Conservation (phyloP, 345 rosid genomes). For the Citrus medica region DNA sequence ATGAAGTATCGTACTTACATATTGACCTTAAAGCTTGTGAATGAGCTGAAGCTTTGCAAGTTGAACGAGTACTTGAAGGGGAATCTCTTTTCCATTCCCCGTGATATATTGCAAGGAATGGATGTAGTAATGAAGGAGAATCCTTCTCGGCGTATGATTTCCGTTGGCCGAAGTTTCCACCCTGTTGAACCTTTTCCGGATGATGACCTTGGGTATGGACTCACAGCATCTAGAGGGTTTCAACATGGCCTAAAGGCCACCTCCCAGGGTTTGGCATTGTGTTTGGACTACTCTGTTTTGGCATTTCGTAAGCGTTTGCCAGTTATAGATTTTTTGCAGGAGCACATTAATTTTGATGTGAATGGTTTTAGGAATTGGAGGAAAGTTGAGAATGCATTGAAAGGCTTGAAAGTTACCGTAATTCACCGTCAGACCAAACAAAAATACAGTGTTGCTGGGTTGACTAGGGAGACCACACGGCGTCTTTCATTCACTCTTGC, state of each 20-base stretch:
- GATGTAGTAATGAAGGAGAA: conserved; percentile 95
- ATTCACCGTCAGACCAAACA: conserved; percentile 66
- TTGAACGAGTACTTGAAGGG: conserved; percentile 60
- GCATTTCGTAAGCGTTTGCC: conserved; percentile 63
- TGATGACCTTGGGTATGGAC: conserved; percentile 61
- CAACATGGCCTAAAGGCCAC: conserved; percentile 77
- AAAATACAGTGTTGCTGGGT: conserved; percentile 45
- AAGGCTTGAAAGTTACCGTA: conserved; percentile 56
- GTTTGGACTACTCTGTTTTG: conserved; percentile 72
- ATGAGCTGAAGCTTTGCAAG: conserved; percentile 50
- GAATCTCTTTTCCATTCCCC: conserved; percentile 33
- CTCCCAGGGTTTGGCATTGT: conserved; percentile 57
- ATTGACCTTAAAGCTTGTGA: conserved; percentile 57
- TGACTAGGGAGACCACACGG: conserved; percentile 42
- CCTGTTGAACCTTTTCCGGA: conserved; percentile 13
- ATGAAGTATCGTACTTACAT: conserved; percentile 26
- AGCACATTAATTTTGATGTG: conserved; percentile 39
- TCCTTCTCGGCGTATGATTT: conserved; percentile 55
- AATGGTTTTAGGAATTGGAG: conserved; percentile 19
- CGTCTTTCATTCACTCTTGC: conserved; percentile 32
- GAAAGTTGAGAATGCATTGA: conserved; percentile 42
- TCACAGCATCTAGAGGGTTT: conserved; percentile 64
- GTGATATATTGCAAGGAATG: conserved; percentile 81
- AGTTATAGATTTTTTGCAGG: conserved; percentile 49
- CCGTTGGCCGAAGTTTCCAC: conserved; percentile 61